Evolutionary conservation across 1,284 basidiomycete species (phyloP), one percentile per base, ranked within the genome.

Genomic region (Cryptococcus sp.): DNA sequence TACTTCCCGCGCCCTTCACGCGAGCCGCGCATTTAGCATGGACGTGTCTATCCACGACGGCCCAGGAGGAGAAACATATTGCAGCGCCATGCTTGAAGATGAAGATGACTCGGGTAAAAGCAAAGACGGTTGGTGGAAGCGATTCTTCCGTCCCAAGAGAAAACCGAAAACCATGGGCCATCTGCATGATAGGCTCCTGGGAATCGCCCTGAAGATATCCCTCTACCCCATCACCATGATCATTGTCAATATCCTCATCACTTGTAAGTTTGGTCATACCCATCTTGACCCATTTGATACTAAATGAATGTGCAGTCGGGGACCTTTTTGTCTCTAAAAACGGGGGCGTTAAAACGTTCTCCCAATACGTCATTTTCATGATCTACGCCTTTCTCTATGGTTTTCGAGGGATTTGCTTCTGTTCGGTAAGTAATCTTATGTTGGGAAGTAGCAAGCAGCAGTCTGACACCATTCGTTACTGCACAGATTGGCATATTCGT

Each of bases 341-440:
- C 15, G 61, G 58, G 11, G 64, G 62, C 5, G 59, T 63, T 10
- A 26, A 46, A 16, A 58, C 46, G 5, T 20, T 44, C 8, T 46
- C 51, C 19, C 52, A 57, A 13, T 64, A 63, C 25, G 57, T 43
- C 20, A 52, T 68, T 3, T 69, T 66, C 45, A 58, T 52, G 46
- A 45, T 67, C 10, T 68, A 66, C 47, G 56, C 65, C 34, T 61
- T 66, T 41, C 46, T 70, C n/a, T 68, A 65, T 48, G 68, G 66
- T 34, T 61, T 55, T 7, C 50, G 68, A 47, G 68, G 68, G 5
- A 65, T 66, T 23, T 57, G 59, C 20, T 66, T 65, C 39, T 62
- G 54, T 45, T 39, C 50, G 8, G 66, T 68, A 44, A 56, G 66
- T 62, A 17, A 34, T 7, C 5, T 34, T 13, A 5, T 34, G 13